Evolutionary conservation across 139 green algal species (phyloP).

Genomic region (Yamagishiella unicocca): DNA sequence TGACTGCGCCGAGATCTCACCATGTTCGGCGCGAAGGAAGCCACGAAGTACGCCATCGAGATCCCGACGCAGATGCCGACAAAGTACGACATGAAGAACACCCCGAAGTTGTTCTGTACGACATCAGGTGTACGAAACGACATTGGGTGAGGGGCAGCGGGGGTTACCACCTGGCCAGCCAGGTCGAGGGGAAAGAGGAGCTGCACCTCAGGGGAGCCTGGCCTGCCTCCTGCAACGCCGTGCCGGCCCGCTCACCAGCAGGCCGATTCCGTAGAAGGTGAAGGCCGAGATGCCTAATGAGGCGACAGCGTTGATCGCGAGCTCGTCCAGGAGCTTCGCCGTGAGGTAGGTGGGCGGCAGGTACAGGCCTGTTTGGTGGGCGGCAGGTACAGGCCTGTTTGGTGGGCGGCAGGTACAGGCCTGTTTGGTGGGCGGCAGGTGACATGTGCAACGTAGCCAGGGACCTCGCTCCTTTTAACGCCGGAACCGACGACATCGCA

Average conservation of each 20-base stretch:
- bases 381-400: conserved; percentile 59
- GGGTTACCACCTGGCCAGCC: too few species aligned
- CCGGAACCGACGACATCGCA: too few species aligned
- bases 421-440: conserved; percentile 56
- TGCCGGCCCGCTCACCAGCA: conserved; percentile 34
- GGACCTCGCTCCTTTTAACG: too few species aligned
- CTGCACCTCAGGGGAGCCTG: too few species aligned
- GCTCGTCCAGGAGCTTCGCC: conserved; percentile 72
- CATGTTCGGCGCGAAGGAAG: conserved; percentile 74
- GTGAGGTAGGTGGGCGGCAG: conserved; percentile 60
- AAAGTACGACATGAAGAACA: conserved; percentile 80
- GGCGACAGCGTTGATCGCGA: conserved; percentile 53
- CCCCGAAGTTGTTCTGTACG: conserved; percentile 47
- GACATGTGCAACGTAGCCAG: too few species aligned
- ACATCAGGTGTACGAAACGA: too few species aligned
- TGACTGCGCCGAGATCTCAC: too few species aligned
- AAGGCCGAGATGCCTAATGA: conserved; percentile 45
- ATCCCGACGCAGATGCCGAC: conserved; percentile 72
- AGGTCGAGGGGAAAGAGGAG: too few species aligned
- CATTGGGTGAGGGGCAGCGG: too few species aligned
- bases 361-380: conserved; percentile 62
- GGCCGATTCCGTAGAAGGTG: conserved; percentile 49
- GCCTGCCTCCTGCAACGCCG: too few species aligned
- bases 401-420: conserved; percentile 51
- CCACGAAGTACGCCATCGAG: conserved; percentile 71